Evolutionary conservation across 108 stramenopile genomes (phyloP).

Genomic region (Cyclotella kingstonii): DNA sequence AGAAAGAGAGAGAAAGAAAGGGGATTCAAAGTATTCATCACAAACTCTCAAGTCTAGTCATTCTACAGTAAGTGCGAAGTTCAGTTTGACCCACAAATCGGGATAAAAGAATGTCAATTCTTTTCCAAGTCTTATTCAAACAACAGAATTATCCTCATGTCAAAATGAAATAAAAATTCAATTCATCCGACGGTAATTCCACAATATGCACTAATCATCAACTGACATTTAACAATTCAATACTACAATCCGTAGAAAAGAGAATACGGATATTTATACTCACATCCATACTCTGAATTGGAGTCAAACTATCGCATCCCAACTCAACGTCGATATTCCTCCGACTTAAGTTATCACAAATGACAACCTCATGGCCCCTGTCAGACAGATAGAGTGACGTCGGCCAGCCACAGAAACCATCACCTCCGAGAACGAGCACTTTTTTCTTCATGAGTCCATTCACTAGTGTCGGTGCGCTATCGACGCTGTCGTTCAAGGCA

Average conservation of each 20-base stretch:
- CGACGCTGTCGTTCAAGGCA: slow-evolving; percentile 7
- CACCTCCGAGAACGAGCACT: slow-evolving; percentile 89
- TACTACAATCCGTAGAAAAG: too few relatives aligned
- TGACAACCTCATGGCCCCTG: slow-evolving; percentile 87
- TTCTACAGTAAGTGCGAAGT: not conserved
- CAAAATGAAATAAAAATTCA: slow-evolving; percentile 1
- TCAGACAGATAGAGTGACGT: slow-evolving; percentile 90
- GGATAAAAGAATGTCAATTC: not conserved
- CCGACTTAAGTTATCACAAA: slow-evolving; percentile 93
- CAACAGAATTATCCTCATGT: slow-evolving; percentile 44
- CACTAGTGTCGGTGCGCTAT: slow-evolving; percentile 5
- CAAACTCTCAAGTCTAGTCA: not conserved
- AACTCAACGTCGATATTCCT: slow-evolving; percentile 93
- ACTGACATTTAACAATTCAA: slow-evolving; percentile 18
- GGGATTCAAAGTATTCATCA: not conserved
- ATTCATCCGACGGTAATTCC: slow-evolving; percentile 45
- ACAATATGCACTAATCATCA: slow-evolving; percentile 42
- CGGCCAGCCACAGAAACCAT: slow-evolving; percentile 99
- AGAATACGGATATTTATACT: slow-evolving; percentile 37
- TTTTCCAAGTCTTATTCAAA: slow-evolving; percentile 39
- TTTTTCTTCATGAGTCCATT: slow-evolving; percentile 70
- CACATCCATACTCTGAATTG: slow-evolving; percentile 82
- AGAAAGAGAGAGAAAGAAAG: not conserved
- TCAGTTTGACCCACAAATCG: not conserved
- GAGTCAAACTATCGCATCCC: slow-evolving; percentile 94